Evolutionary conservation across 345 rosid species (phyloP).

Genomic region (Bruguiera parviflora): DNA sequence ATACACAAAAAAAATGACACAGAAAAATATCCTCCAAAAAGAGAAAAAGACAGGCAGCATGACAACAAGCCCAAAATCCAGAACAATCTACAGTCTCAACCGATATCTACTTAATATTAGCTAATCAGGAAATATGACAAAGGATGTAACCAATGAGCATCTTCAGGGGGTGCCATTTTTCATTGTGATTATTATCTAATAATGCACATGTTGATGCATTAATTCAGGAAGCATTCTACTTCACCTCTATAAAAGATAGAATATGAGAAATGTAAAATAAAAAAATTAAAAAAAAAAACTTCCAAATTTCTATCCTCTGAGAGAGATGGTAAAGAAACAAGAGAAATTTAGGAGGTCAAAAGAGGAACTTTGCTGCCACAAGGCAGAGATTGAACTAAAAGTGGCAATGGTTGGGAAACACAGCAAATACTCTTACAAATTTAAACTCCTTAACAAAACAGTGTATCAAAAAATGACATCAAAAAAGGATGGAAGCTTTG

Average conservation of each 20-base stretch:
- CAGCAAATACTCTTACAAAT: not conserved
- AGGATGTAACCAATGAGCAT: no score
- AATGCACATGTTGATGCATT: not conserved
- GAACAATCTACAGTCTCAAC: no score
- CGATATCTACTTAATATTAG: no score
- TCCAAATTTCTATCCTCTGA: not conserved
- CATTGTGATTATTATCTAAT: not conserved
- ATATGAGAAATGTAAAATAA: not conserved
- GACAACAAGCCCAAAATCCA: no score
- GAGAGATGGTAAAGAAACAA: not conserved
- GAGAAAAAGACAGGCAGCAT: no score
- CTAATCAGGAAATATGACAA: no score
- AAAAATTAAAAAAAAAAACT: no score
- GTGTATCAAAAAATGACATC: not conserved
- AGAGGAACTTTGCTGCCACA: not conserved
- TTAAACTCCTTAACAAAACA: not conserved
- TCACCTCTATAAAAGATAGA: not conserved
- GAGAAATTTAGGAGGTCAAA: not conserved
- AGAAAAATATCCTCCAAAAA: no score
- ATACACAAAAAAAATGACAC: no score
- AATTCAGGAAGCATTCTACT: not conserved
- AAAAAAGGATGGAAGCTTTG: not conserved
- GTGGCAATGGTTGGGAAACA: not conserved
- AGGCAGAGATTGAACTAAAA: not conserved
- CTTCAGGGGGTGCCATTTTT: not conserved